Conservation (phyloP, 164 flowering plant species). For the Macadamia tetraphylla region DNA sequence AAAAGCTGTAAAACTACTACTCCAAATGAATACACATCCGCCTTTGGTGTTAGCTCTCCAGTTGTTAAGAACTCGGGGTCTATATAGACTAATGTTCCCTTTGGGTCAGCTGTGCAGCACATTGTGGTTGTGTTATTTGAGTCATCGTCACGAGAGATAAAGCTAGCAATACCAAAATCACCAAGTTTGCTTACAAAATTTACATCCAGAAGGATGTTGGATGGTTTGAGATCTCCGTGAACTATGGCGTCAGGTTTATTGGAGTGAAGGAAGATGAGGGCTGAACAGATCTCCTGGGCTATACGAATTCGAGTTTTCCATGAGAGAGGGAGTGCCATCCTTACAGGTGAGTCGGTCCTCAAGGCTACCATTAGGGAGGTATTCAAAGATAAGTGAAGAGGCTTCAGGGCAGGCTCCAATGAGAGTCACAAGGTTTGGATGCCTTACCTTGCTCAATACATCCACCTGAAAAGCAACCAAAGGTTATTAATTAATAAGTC, state of each 20-base stretch:
- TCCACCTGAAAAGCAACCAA: conserved; percentile 42
- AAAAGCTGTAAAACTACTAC: conserved; percentile 58
- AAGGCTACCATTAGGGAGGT: conserved; percentile 55
- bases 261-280: conserved; percentile 58
- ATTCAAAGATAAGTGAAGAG: conserved; percentile 54
- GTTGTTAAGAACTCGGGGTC: conserved; percentile 73
- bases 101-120: conserved; percentile 35
- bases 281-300: conserved; percentile 54
- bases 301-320: conserved; percentile 58
- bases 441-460: conserved; percentile 54
- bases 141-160: conserved; percentile 20
- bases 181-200: conserved; percentile 47
- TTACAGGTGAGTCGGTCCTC: conserved; percentile 46
- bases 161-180: conserved; percentile 36
- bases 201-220: conserved; percentile 55
- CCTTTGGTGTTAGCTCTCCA: conserved; percentile 66
- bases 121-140: neutral
- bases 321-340: conserved; percentile 35
- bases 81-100: conserved; percentile 65
- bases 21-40: conserved; percentile 87
- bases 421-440: conserved; percentile 58
- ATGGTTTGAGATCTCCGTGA: conserved; percentile 60
- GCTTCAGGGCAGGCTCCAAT: conserved; percentile 62
- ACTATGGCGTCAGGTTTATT: conserved; percentile 28
- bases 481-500: too few relatives aligned